Percentiles rank a stretch among this genome's conserved stretches.
These are phyloP conservation scores for Tulasnella sp. DNA, from an alignment of 768 basidiomycete genomes.

Conservation along the genomic window DNA sequence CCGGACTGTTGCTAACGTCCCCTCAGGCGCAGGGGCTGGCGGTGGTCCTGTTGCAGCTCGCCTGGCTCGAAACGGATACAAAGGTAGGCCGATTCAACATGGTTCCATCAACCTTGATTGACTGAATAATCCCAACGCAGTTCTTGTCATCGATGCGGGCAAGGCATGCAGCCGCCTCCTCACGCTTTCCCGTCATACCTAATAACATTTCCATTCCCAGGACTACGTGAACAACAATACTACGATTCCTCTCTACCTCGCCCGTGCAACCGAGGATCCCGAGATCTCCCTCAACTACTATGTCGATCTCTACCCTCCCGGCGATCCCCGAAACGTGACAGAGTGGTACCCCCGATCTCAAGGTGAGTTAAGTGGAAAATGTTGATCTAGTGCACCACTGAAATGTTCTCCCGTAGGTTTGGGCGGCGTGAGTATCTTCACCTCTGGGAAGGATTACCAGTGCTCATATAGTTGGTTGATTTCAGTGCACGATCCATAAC, in stretches of 20 bases:
- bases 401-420: too few relatives aligned
- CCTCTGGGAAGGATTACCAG: neutral
- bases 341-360: slow-evolving; percentile 11
- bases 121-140: too few relatives aligned
- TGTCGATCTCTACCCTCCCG: slow-evolving; percentile 4
- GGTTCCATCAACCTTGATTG: neutral
- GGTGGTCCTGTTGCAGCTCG: slow-evolving; percentile 6
- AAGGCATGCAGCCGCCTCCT: neutral
- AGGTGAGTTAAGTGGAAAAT: neutral
- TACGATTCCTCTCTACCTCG: slow-evolving; percentile 11
- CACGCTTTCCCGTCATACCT: neutral
- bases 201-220: neutral
- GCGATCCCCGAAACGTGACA: neutral
- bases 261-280: slow-evolving; percentile 10
- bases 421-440: too few relatives aligned
- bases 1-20: too few relatives aligned
- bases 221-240: slow-evolving; percentile 7
- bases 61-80: neutral
- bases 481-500: slow-evolving; percentile 3
- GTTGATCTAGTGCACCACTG: too few relatives aligned
- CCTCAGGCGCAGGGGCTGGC: slow-evolving; percentile 7
- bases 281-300: slow-evolving; percentile 9
- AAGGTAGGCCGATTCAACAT: neutral
- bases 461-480: neutral
- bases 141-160: slow-evolving; percentile 7